Conservation (phyloP, 192 early-diverging fungal species). For the Dimargaris xerosporica region DNA sequence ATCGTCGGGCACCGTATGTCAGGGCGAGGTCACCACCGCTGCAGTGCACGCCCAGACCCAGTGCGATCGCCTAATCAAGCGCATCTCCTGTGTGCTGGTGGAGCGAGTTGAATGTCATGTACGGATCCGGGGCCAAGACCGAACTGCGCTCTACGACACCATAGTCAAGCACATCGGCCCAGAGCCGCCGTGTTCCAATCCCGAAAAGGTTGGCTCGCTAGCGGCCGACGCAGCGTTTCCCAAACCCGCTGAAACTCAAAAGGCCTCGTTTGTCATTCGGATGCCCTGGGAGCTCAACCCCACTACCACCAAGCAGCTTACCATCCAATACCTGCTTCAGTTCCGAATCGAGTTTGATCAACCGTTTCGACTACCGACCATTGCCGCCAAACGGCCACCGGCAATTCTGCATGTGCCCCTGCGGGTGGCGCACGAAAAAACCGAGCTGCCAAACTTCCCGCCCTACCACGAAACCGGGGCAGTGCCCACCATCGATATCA, state of each 20-base stretch:
- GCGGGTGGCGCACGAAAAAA: neutral
- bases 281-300: conserved; percentile 9
- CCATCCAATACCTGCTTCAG: neutral
- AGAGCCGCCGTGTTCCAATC: neutral
- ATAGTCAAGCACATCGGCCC: neutral
- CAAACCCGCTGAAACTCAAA: neutral
- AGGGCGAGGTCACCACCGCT: conserved; percentile 2
- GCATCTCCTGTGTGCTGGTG: neutral
- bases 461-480: conserved; percentile 2
- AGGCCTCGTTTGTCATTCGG: neutral
- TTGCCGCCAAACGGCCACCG: neutral
- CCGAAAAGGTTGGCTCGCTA: neutral
- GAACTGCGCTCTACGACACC: neutral
- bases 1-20: neutral
- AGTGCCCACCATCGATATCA: neutral
- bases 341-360: neutral
- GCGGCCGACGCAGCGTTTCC: neutral
- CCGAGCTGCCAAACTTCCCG: neutral
- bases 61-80: neutral
- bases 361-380: neutral
- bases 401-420: neutral
- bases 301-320: neutral
- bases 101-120: conserved; percentile 6
- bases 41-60: conserved; percentile 1
- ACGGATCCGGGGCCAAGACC: conserved; percentile 4